Percentiles rank a stretch among this genome's conserved stretches.
Conservation (phyloP, 2,329 filamentous ascomycete species). For the Fusarium nisikadoi region DNA sequence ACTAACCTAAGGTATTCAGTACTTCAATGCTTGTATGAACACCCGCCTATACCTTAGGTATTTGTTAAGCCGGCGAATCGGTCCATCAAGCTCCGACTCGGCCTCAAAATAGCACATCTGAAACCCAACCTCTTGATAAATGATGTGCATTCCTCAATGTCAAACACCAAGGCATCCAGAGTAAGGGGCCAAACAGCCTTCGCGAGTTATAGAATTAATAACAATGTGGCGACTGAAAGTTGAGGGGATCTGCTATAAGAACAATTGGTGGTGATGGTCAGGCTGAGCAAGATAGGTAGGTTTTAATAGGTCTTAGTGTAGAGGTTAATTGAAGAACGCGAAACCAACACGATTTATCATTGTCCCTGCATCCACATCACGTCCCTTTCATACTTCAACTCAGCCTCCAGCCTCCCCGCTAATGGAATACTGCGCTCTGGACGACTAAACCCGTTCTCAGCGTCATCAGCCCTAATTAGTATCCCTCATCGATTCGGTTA, state of each 20-base stretch:
- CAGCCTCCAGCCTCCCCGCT: slow-evolving; percentile 35
- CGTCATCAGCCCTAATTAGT: slow-evolving; percentile 18
- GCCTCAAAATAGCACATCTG: slow-evolving; percentile 23
- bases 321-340: slow-evolving; percentile 29
- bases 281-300: not conserved
- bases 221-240: not conserved
- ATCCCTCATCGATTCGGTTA: not conserved
- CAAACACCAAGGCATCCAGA: not conserved
- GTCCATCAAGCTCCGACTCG: slow-evolving; percentile 14
- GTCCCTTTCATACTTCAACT: slow-evolving; percentile 12
- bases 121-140: slow-evolving; percentile 23
- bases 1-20: not conserved
- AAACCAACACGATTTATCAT: slow-evolving; percentile 39
- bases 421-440: slow-evolving; percentile 7
- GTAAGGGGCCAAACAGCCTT: not conserved
- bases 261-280: not conserved
- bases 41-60: not conserved
- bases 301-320: not conserved
- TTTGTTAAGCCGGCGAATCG: slow-evolving; percentile 17
- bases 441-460: slow-evolving; percentile 2
- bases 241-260: not conserved
- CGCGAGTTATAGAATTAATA: not conserved
- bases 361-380: slow-evolving; percentile 22
- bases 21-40: not conserved
- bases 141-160: slow-evolving; percentile 12